These are phyloP conservation scores for Melampsora americana DNA, from an alignment of 1,284 basidiomycete genomes.

Conservation along the genomic window DNA sequence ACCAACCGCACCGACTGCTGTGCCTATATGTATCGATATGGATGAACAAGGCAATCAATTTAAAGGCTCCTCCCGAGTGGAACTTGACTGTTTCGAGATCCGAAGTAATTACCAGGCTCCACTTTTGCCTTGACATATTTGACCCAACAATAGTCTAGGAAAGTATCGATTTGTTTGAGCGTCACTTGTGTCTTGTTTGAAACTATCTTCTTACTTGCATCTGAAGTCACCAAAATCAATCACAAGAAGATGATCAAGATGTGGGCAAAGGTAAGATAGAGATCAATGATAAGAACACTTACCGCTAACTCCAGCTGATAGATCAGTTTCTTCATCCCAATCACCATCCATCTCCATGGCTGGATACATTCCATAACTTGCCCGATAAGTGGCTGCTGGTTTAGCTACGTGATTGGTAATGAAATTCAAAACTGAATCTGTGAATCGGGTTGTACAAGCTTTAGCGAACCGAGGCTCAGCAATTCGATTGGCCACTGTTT, in stretches of 20 bases:
- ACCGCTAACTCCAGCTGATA: slow-evolving; percentile 72
- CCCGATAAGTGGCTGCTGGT: slow-evolving; percentile 68
- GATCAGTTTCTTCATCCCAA: slow-evolving; percentile 73
- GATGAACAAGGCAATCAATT: not conserved
- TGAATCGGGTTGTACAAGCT: slow-evolving; percentile 65
- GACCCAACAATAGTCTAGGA: slow-evolving; percentile 82
- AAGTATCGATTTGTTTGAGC: slow-evolving; percentile 69
- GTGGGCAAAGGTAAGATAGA: not conserved
- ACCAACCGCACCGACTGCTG: slow-evolving; percentile 95
- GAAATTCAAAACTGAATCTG: slow-evolving; percentile 72
- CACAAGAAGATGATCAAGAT: not conserved
- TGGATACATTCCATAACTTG: slow-evolving; percentile 76
- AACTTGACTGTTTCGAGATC: not conserved
- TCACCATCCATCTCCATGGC: slow-evolving; percentile 71
- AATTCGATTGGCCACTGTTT: slow-evolving; percentile 68
- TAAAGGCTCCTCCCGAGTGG: not conserved
- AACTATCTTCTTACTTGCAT: slow-evolving; percentile 60
- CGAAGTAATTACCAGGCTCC: slow-evolving; percentile 67
- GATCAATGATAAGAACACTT: slow-evolving; percentile 47
- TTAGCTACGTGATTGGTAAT: slow-evolving; percentile 68
- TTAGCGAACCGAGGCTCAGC: slow-evolving; percentile 63
- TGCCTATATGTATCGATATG: slow-evolving; percentile 48
- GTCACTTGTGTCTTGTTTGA: slow-evolving; percentile 91
- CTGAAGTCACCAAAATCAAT: slow-evolving; percentile 4
- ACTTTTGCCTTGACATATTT: slow-evolving; percentile 92